Conservation (phyloP, 2,329 filamentous ascomycete genomes). For the Claviceps spartinae region DNA sequence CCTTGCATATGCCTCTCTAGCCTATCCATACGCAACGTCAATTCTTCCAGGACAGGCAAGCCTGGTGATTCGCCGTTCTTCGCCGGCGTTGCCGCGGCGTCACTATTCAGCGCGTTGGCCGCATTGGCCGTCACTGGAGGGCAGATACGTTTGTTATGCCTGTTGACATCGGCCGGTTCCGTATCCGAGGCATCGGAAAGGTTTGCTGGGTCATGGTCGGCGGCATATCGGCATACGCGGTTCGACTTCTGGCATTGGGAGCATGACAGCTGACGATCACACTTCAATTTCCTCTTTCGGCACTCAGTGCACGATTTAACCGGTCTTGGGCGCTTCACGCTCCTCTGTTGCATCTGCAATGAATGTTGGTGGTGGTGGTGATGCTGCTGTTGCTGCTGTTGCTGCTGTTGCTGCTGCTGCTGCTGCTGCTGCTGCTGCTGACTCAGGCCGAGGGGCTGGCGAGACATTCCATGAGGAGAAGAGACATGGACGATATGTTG, state of each 20-base stretch:
- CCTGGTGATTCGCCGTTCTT: slow-evolving; percentile 21
- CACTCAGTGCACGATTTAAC: slow-evolving; percentile 45
- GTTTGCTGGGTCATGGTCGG: slow-evolving; percentile 32
- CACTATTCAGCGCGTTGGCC: slow-evolving; percentile 12
- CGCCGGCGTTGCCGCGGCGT: slow-evolving; percentile 12
- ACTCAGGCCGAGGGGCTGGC: slow-evolving; percentile 13
- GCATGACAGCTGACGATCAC: slow-evolving; percentile 42
- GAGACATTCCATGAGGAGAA: slow-evolving; percentile 4
- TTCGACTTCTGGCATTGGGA: slow-evolving; percentile 45
- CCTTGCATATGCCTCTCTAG: slow-evolving; percentile 37
- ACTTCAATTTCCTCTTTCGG: slow-evolving; percentile 42
- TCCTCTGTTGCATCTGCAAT: slow-evolving; percentile 22
- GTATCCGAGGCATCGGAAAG: slow-evolving; percentile 36
- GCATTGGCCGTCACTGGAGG: slow-evolving; percentile 13
- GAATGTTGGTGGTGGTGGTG: slow-evolving; percentile 9
- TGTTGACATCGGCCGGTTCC: slow-evolving; percentile 18
- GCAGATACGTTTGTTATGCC: slow-evolving; percentile 27
- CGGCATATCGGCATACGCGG: slow-evolving; percentile 38
- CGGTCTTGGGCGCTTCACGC: slow-evolving; percentile 39
- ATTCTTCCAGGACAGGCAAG: slow-evolving; percentile 30
- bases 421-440: too few relatives aligned
- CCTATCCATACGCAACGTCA: slow-evolving; percentile 36
- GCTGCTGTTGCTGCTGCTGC: too few relatives aligned
- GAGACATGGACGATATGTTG: slow-evolving; percentile 5
- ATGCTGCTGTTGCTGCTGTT: slow-evolving; percentile 10